These are phyloP conservation scores for Lichtheimia ramosa DNA, from an alignment of 371 early-diverging fungal genomes.

Conservation along the genomic window DNA sequence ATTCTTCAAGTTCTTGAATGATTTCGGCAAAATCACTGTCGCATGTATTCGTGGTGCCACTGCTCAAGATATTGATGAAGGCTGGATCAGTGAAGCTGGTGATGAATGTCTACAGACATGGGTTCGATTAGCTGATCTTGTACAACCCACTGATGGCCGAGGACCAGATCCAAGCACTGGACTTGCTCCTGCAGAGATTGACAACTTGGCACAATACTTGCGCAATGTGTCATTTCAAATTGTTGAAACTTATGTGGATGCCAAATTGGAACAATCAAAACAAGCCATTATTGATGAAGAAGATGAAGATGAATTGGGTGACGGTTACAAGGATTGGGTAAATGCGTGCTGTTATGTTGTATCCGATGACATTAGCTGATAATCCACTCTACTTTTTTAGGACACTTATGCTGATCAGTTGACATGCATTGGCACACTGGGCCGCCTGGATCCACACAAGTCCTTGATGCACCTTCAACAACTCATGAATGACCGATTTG, in stretches of 20 bases:
- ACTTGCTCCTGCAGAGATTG: slow-evolving; percentile 11
- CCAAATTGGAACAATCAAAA: slow-evolving; percentile 64
- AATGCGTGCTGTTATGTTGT: not conserved
- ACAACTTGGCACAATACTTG: slow-evolving; percentile 52
- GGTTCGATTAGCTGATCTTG: slow-evolving; percentile 55
- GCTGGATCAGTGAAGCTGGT: slow-evolving; percentile 67
- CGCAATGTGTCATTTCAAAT: slow-evolving; percentile 56
- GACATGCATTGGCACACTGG: slow-evolving; percentile 64
- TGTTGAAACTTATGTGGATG: slow-evolving; percentile 67
- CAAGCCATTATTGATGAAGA: slow-evolving; percentile 53
- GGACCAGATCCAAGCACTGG: slow-evolving; percentile 11
- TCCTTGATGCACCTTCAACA: slow-evolving; percentile 49
- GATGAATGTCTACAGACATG: slow-evolving; percentile 73
- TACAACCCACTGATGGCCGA: slow-evolving; percentile 27
- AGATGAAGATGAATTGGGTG: slow-evolving; percentile 60
- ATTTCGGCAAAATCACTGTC: slow-evolving; percentile 62
- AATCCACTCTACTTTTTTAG: slow-evolving; percentile 15
- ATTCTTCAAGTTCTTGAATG: slow-evolving; percentile 64
- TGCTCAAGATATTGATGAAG: slow-evolving; percentile 44
- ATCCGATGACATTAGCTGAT: not conserved
- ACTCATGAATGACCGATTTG: slow-evolving; percentile 51
- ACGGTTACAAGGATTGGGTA: slow-evolving; percentile 68
- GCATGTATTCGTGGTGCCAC: slow-evolving; percentile 59
- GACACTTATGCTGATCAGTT: slow-evolving; percentile 78
- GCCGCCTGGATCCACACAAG: slow-evolving; percentile 59